These are phyloP conservation scores for Podospora conica DNA, from an alignment of 495 filamentous ascomycete genomes.

Conservation along the genomic window DNA sequence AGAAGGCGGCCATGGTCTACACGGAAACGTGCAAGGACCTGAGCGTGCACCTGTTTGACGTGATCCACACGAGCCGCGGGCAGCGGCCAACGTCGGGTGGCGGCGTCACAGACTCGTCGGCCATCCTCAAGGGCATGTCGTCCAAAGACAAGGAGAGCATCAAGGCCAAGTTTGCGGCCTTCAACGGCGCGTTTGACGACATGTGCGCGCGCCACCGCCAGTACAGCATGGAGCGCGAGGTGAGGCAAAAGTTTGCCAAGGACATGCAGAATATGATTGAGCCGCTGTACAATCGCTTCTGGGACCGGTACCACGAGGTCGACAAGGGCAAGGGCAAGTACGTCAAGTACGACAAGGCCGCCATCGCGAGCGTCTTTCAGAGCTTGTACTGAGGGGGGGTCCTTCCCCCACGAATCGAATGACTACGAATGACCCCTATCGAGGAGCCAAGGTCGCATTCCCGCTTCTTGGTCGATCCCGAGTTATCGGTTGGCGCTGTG, in stretches of 20 bases:
- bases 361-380: slow-evolving; percentile 50
- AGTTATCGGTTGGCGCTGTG: neutral
- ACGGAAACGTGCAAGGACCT: slow-evolving; percentile 85
- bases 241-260: slow-evolving; percentile 65
- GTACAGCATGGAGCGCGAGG: slow-evolving; percentile 81
- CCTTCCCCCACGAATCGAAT: no score
- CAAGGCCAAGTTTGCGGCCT: slow-evolving; percentile 86
- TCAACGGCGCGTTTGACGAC: slow-evolving; percentile 88
- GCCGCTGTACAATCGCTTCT: slow-evolving; percentile 90
- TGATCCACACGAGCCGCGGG: slow-evolving; percentile 76
- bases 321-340: slow-evolving; percentile 97
- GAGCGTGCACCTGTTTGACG: slow-evolving; percentile 78
- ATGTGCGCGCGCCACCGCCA: slow-evolving; percentile 72
- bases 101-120: slow-evolving; percentile 62
- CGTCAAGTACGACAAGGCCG: slow-evolving; percentile 88
- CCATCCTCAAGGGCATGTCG: slow-evolving; percentile 72
- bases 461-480: neutral
- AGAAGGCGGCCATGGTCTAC: slow-evolving; percentile 76
- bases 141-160: slow-evolving; percentile 91
- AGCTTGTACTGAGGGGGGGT: slow-evolving; percentile 36
- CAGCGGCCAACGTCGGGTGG: slow-evolving; percentile 62
- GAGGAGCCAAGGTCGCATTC: neutral
- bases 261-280: slow-evolving; percentile 87
- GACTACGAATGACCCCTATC: no score
- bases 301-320: slow-evolving; percentile 95